phyloP scores from a whole-genome alignment of 2,329 filamentous ascomycete genomes.

The Fusarium poae region DNA sequence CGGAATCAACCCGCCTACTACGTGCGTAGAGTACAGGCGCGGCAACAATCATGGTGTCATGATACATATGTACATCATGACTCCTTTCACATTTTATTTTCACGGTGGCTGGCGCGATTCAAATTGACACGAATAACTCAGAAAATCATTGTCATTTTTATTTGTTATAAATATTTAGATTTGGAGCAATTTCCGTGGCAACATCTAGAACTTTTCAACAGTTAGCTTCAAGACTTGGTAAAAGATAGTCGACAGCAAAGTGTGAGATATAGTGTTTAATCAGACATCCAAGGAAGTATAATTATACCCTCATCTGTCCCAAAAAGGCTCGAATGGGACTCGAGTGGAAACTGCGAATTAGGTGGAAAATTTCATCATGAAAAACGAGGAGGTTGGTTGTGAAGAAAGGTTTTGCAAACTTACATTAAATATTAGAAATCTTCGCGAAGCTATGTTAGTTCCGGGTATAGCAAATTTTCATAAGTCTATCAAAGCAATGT shows the following conservation, averaged over 20 bases:
- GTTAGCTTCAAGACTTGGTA: constrained; percentile 42
- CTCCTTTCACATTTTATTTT: not conserved
- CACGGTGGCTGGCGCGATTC: not conserved
- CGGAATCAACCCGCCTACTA: not conserved
- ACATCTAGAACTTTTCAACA: constrained; percentile 29
- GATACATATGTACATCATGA: not conserved
- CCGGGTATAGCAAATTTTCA: constrained; percentile 3
- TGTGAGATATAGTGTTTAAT: constrained; percentile 54
- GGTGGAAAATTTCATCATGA: constrained; percentile 80
- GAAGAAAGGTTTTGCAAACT: constrained; percentile 31
- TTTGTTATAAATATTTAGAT: not conserved
- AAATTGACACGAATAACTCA: not conserved
- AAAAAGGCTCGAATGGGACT: constrained; percentile 76
- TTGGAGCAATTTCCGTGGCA: constrained; percentile 1
- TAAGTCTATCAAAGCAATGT: constrained; percentile 37
- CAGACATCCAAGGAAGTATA: constrained; percentile 84
- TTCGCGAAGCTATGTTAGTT: constrained; percentile 24
- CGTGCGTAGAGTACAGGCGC: too few relatives aligned
- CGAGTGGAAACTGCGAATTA: constrained; percentile 93
- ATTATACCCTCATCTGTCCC: constrained; percentile 74
- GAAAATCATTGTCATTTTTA: not conserved
- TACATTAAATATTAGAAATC: constrained; percentile 23
- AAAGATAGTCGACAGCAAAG: constrained; percentile 25
- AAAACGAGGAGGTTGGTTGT: constrained; percentile 28
- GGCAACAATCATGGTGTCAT: too few relatives aligned